phyloP scores from a whole-genome alignment of 2,329 filamentous ascomycete species.

The Verticillium isaacii region DNA sequence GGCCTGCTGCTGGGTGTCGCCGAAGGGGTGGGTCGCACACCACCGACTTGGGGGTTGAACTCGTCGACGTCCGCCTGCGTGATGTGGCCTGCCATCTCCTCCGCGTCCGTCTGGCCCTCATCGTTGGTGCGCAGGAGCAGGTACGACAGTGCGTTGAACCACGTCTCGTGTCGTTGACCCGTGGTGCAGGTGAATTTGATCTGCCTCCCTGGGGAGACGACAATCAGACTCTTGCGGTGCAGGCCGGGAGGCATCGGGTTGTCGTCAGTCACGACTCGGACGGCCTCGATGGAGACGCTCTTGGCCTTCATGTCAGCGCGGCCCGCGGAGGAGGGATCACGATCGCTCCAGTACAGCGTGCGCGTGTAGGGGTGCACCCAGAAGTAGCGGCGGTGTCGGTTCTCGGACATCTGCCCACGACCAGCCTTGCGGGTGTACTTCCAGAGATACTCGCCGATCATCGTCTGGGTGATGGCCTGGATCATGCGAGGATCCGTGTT shows the following conservation, averaged over 20 bases:
- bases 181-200: slow-evolving; percentile 95
- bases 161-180: slow-evolving; percentile 91
- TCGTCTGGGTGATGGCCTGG: slow-evolving; percentile 96
- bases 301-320: slow-evolving; percentile 72
- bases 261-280: slow-evolving; percentile 87
- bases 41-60: slow-evolving; percentile 66
- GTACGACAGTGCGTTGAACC: slow-evolving; percentile 97
- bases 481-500: slow-evolving; percentile 96
- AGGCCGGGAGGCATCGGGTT: slow-evolving; percentile 93
- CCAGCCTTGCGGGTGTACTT: slow-evolving; percentile 96
- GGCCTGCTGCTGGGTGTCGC: slow-evolving; percentile 39
- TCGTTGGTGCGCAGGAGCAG: slow-evolving; percentile 72
- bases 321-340: slow-evolving; percentile 77
- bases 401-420: slow-evolving; percentile 82
- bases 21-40: slow-evolving; percentile 19
- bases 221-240: slow-evolving; percentile 87
- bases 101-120: slow-evolving; percentile 56
- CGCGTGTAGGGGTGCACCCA: slow-evolving; percentile 98
- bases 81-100: slow-evolving; percentile 53
- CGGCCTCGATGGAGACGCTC: slow-evolving; percentile 89
- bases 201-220: slow-evolving; percentile 81
- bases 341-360: slow-evolving; percentile 93
- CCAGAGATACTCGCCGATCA: slow-evolving; percentile 99
- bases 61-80: slow-evolving; percentile 65
- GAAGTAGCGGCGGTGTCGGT: slow-evolving; percentile 91